Evolutionary conservation across 2,329 filamentous ascomycete genomes (phyloP).

Genomic region (Sarocladiaceae sp.): DNA sequence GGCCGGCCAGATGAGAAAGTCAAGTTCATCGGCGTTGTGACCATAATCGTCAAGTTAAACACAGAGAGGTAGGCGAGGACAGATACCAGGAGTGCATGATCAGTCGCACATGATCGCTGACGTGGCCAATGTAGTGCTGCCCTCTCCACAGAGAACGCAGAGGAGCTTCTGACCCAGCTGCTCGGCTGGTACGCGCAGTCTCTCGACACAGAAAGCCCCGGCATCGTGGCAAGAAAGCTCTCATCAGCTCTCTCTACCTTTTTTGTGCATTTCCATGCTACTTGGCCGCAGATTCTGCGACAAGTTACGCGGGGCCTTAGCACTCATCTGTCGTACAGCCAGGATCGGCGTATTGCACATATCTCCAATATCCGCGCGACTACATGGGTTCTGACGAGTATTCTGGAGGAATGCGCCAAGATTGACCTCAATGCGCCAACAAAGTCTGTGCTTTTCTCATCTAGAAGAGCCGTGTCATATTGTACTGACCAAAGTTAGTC

Average conservation of each 20-base stretch:
- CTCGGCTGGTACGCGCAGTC: conserved; percentile 56
- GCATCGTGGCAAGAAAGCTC: conserved; percentile 65
- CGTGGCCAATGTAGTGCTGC: conserved; percentile 36
- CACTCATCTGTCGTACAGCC: background rate
- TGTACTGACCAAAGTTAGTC: conserved; percentile 9
- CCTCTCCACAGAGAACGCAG: conserved; percentile 50
- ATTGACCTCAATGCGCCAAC: conserved; percentile 56
- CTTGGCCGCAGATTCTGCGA: conserved; percentile 60
- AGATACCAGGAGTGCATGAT: background rate
- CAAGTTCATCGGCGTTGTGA: conserved; percentile 88
- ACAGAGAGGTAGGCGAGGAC: conserved; percentile 60
- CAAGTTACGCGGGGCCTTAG: conserved; percentile 35
- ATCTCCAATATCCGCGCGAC: conserved; percentile 39
- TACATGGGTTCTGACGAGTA: conserved; percentile 52
- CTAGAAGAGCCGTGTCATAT: no score
- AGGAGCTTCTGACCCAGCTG: conserved; percentile 53
- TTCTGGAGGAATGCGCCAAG: conserved; percentile 39
- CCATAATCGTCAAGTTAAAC: conserved; percentile 90
- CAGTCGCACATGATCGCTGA: background rate
- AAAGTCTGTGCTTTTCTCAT: conserved; percentile 33
- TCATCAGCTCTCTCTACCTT: conserved; percentile 72
- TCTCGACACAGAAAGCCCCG: conserved; percentile 42
- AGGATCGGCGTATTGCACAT: conserved; percentile 18
- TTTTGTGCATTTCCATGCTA: conserved; percentile 62
- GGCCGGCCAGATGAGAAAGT: conserved; percentile 64